Percentiles rank a stretch among this genome's conserved stretches.
Conservation (phyloP, 2,329 filamentous ascomycete species). For the Macroventuria anomochaeta region DNA sequence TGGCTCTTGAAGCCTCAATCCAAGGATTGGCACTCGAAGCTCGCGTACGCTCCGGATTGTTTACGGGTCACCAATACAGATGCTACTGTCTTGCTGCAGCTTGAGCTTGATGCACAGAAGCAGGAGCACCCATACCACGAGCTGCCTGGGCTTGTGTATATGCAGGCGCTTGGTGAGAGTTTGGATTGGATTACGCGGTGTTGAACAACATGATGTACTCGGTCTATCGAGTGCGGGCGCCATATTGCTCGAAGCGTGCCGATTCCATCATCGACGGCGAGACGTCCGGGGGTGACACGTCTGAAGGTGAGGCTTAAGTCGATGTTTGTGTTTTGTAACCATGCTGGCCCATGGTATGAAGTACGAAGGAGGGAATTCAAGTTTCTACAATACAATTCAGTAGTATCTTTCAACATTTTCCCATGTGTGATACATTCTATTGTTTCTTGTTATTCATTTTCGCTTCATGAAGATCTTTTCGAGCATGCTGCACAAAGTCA, state of each 20-base stretch:
- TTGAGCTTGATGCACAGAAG: not conserved
- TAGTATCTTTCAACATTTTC: too few species aligned
- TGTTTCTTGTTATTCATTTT: too few species aligned
- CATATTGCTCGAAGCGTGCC: not conserved
- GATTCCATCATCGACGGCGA: not conserved
- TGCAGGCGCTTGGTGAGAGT: not conserved
- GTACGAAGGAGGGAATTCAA: too few species aligned
- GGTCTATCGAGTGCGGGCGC: conserved; percentile 2
- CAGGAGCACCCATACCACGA: not conserved
- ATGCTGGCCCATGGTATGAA: not conserved
- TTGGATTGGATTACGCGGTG: not conserved
- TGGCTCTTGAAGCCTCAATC: not conserved
- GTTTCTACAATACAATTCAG: too few species aligned
- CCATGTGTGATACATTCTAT: too few species aligned
- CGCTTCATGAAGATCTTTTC: too few species aligned
- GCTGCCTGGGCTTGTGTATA: not conserved
- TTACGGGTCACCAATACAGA: not conserved
- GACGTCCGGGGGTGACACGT: not conserved
- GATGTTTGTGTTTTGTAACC: not conserved
- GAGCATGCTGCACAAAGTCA: not conserved
- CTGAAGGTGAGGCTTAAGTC: not conserved
- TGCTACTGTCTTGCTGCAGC: not conserved
- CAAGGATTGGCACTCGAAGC: not conserved
- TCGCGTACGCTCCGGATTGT: not conserved
- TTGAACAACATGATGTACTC: conserved; percentile 2